Evolutionary conservation across 768 basidiomycete genomes (phyloP).

Genomic region (Boletus pseudo-olivaceus): DNA sequence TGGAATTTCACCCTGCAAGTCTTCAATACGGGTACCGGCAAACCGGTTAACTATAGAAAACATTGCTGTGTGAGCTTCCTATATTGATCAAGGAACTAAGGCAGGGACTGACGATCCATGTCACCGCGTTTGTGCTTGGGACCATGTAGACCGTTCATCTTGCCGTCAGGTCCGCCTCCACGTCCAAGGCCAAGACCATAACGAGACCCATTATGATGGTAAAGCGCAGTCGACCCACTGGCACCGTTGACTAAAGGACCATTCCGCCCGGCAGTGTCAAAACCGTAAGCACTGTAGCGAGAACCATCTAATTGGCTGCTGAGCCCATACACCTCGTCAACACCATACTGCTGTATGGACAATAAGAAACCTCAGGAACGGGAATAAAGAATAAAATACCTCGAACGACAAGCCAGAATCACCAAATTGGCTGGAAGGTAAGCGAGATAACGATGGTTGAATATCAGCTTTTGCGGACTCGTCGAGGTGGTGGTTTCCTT

Average conservation of each 20-base stretch:
- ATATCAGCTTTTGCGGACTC: conserved; percentile 56
- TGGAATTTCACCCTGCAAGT: conserved; percentile 92
- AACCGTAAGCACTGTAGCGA: conserved; percentile 56
- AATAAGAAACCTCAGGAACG: conserved; percentile 7
- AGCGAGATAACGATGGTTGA: conserved; percentile 69
- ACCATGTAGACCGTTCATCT: conserved; percentile 89
- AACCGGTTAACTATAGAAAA: conserved; percentile 81
- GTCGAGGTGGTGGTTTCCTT: conserved; percentile 41
- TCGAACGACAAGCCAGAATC: conserved; percentile 51
- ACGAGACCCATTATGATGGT: conserved; percentile 73
- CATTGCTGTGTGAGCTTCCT: background rate
- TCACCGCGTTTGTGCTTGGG: conserved; percentile 95
- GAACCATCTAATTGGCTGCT: conserved; percentile 48
- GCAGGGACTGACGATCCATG: conserved; percentile 76
- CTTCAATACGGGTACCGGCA: conserved; percentile 92
- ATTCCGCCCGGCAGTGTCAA: conserved; percentile 46
- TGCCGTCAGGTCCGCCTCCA: conserved; percentile 55
- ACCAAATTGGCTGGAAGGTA: conserved; percentile 59
- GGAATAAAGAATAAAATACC: conserved; percentile 36
- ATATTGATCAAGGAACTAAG: background rate
- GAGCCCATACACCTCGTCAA: conserved; percentile 50
- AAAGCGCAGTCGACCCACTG: conserved; percentile 70
- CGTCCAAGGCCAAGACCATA: conserved; percentile 70
- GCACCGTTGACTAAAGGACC: conserved; percentile 34
- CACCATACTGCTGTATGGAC: conserved; percentile 46